phyloP scores from a whole-genome alignment of 2,329 filamentous ascomycete genomes.

The Pseudogymnoascus sp. region DNA sequence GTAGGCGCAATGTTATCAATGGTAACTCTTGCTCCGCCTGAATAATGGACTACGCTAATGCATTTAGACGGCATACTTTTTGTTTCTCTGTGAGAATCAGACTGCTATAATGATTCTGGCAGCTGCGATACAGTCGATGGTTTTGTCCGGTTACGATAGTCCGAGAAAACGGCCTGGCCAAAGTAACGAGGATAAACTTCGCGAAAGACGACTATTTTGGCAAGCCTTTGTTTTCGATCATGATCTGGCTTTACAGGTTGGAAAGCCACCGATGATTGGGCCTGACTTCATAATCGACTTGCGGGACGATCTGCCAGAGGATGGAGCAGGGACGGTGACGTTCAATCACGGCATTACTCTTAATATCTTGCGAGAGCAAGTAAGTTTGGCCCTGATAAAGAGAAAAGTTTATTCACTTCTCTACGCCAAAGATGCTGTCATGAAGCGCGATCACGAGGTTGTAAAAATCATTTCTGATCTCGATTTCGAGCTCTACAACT shows the following conservation, averaged over 20 bases:
- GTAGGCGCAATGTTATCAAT: slow-evolving; percentile 12
- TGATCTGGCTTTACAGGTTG: neutral
- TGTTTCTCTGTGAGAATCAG: slow-evolving; percentile 14
- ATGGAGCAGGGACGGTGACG: neutral
- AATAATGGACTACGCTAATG: neutral
- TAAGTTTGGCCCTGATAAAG: neutral
- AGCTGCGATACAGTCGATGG: slow-evolving; percentile 14
- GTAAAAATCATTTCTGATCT: slow-evolving; percentile 12
- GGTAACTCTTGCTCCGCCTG: slow-evolving; percentile 3
- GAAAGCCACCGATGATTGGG: neutral
- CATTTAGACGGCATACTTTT: slow-evolving; percentile 13
- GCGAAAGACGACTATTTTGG: neutral
- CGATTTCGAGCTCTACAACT: slow-evolving; percentile 14
- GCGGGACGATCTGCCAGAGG: neutral
- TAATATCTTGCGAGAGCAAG: neutral
- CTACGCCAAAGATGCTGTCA: neutral
- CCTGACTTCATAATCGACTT: neutral
- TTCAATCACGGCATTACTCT: neutral
- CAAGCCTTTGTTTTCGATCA: neutral
- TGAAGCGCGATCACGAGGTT: neutral
- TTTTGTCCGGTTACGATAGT: slow-evolving; percentile 9
- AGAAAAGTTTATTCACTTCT: neutral
- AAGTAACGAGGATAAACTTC: neutral
- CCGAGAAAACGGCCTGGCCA: neutral
- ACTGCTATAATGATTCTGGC: slow-evolving; percentile 12